Base-by-base conservation (phyloP, 2,329 filamentous ascomycete genomes). In the Xylaria sp. region DNA sequence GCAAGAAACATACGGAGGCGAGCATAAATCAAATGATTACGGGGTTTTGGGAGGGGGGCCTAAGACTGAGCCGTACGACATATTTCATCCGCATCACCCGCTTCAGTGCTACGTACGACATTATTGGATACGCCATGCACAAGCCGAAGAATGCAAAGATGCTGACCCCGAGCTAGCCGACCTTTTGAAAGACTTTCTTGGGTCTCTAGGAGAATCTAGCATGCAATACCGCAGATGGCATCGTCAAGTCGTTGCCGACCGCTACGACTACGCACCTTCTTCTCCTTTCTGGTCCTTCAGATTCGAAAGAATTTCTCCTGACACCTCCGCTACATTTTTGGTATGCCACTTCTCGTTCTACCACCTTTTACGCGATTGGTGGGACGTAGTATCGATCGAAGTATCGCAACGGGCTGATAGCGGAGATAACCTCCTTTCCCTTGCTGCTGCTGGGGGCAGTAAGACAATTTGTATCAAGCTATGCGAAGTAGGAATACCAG, bases 121-220 rank as follows among this genome's bases (percentile, higher is more conserved):
- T 12, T 0, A 65, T 59, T 68, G 66, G 66, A 48, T 58, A 8
- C 0, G 0, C n/a, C 61, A 68, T 34, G 56, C 14, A 17, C 39
- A 48, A 58, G 27, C 34, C 21, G 53, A 65, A 61, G 51, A 61
- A 12, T 14, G 11, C 14, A 9, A 53, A 17, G 12, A 19, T 5
- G 17, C 14, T 21, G 50, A 65, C 21, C 19, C 62, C 21, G 12
- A 30, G 7, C 24, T 65, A 19, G 17, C 34, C 2, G 19, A 32
- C 4, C 56, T 68, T 11, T 34, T 68, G 21, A 68, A 65, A 47
- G 36, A 45, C 11, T 68, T 68, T 27, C 61, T 68, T 32, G 66
- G 61, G 14, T 62, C 61, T n/a, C 57, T 45, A 3, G 21, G n/a
- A 4, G 0, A 61, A 19, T 61, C 42, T 17, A 68, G 57, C 36